A percentile compares a stretch with the other conserved stretches of the same genome.
Conservation (phyloP, 139 green algal species). For the Tetradesmus lagerheimii region DNA sequence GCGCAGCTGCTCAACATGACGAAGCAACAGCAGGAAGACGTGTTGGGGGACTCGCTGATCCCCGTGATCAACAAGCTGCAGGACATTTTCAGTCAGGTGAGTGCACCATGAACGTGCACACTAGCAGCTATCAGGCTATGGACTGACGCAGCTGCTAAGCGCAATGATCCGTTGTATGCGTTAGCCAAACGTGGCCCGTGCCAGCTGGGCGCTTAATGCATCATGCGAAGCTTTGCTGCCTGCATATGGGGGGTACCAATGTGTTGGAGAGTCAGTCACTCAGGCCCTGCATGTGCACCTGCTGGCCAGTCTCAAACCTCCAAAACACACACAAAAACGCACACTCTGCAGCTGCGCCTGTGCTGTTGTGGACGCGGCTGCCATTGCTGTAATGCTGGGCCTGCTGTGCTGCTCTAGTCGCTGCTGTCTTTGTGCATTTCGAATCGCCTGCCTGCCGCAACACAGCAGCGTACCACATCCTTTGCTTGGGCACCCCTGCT, state of each 20-base stretch:
- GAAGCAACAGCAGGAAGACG: constrained; percentile 5
- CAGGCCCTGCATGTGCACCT: not conserved
- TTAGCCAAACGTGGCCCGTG: not conserved
- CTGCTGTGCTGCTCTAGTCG: too few relatives aligned
- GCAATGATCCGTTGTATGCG: not conserved
- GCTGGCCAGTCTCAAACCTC: too few relatives aligned
- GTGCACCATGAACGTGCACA: not conserved
- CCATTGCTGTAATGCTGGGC: too few relatives aligned
- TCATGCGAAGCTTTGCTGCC: not conserved
- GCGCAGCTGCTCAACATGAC: not conserved
- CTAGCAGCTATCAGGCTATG: not conserved
- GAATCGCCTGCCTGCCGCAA: not conserved
- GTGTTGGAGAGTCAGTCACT: not conserved
- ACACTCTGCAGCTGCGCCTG: too few relatives aligned
- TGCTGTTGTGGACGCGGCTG: too few relatives aligned
- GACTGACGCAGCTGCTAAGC: not conserved
- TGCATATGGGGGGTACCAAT: not conserved
- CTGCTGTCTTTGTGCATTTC: not conserved
- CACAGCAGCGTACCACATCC: not conserved
- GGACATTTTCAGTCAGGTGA: constrained; percentile 93
- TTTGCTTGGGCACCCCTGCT: too few relatives aligned
- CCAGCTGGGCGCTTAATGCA: not conserved
- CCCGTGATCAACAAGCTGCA: constrained; percentile 93
- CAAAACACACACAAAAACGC: too few relatives aligned
- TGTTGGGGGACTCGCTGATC: constrained; percentile 86